These are phyloP conservation scores for Arthrinium puccinioides DNA, from an alignment of 2,329 filamentous ascomycete genomes.

Conservation along the genomic window DNA sequence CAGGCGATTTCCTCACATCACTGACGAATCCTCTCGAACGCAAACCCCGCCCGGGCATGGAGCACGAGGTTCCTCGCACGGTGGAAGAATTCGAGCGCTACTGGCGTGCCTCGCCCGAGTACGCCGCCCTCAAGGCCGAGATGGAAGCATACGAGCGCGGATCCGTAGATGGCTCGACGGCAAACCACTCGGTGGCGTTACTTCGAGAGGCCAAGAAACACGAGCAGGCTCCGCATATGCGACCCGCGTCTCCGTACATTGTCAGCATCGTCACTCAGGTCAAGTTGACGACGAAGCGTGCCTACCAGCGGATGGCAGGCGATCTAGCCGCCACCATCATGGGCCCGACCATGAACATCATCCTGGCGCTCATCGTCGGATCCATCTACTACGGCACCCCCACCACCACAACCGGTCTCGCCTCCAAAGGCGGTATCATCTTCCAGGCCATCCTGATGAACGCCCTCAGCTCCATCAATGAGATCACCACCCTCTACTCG, in stretches of 20 bases:
- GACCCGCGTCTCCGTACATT: constrained; percentile 49
- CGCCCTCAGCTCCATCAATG: constrained; percentile 48
- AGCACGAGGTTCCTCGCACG: constrained; percentile 56
- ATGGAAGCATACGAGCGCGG: constrained; percentile 42
- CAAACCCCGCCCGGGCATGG: constrained; percentile 46
- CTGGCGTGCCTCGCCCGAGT: constrained; percentile 40
- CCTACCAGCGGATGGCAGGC: constrained; percentile 45
- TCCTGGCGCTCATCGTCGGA: constrained; percentile 55
- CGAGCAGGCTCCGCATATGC: constrained; percentile 44
- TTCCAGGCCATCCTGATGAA: constrained; percentile 57
- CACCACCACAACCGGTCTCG: constrained; percentile 42
- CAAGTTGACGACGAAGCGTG: constrained; percentile 39
- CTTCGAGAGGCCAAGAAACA: constrained; percentile 41
- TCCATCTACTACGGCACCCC: constrained; percentile 51
- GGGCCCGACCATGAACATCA: constrained; percentile 36
- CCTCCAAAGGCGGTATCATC: constrained; percentile 45
- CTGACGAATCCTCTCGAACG: constrained; percentile 60
- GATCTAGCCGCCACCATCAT: constrained; percentile 41
- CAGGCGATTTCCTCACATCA: constrained; percentile 62
- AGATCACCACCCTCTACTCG: constrained; percentile 38
- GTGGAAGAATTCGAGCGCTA: constrained; percentile 58
- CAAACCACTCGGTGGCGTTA: constrained; percentile 24
- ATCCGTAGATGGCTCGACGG: constrained; percentile 38
- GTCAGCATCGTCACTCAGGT: constrained; percentile 49
- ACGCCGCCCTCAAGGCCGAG: constrained; percentile 32